Evolutionary conservation across 1,284 basidiomycete genomes (phyloP).

Genomic region (Abortiporus biennis): DNA sequence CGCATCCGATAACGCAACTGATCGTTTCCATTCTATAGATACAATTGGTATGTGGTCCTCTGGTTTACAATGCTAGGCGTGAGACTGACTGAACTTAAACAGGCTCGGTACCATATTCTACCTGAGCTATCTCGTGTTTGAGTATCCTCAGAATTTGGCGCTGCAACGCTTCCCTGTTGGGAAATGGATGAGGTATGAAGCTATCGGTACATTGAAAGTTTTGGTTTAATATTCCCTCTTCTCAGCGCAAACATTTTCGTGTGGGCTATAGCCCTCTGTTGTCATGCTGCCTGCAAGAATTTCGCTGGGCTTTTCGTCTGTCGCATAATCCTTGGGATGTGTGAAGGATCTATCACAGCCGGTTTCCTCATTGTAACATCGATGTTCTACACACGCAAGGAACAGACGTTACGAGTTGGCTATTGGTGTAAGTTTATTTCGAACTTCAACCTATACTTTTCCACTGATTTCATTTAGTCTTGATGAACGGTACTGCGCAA

Average conservation of each 20-base stretch:
- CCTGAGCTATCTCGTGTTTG: slow-evolving; percentile 60
- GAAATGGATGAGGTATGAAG: slow-evolving; percentile 50
- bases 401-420: slow-evolving; percentile 68
- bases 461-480: slow-evolving; percentile 10
- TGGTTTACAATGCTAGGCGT: neutral
- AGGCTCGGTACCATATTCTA: slow-evolving; percentile 73
- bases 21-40: slow-evolving; percentile 12
- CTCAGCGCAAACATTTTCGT: slow-evolving; percentile 59
- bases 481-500: slow-evolving; percentile 27
- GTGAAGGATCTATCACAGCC: slow-evolving; percentile 74
- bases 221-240: neutral
- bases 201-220: neutral
- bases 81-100: neutral
- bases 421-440: slow-evolving; percentile 63
- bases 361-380: slow-evolving; percentile 72
- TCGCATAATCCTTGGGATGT: slow-evolving; percentile 64
- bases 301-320: slow-evolving; percentile 65
- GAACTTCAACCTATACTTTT: neutral
- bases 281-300: slow-evolving; percentile 66
- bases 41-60: slow-evolving; percentile 22
- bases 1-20: neutral
- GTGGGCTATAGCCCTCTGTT: slow-evolving; percentile 59
- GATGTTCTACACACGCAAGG: slow-evolving; percentile 76
- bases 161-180: slow-evolving; percentile 75
- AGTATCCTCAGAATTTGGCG: slow-evolving; percentile 69